Base-by-base conservation (phyloP, 176 grass and related monocot genomes). In the Microstegium vimineum region DNA sequence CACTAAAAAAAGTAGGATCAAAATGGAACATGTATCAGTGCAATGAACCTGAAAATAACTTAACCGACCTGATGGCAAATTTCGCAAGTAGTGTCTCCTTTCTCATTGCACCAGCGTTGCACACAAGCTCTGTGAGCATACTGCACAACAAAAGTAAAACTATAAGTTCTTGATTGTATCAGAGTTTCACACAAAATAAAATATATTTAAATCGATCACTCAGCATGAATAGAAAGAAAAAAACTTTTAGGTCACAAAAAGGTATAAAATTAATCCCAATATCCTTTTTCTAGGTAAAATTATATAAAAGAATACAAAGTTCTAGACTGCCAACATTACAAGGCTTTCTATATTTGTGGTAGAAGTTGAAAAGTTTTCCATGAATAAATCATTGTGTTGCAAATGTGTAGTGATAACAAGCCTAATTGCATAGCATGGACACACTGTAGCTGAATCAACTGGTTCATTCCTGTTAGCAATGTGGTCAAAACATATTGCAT, bases 81-180 rank as follows among this genome's bases (percentile, higher is more conserved):
- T 86, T 98, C 95, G 87, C 95, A 98, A 4, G 76, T 98, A 81
- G 83, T 92, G 73, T 98, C 95, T 87, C 95, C 92, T 93, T 98
- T 98, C 90, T 98, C 95, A 54, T 95, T 94, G 79, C 92, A 94
- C 95, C 95, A 98, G 67, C 82, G 95, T 63, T 98, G 95, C 37
- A 98, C 95, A 82, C 95, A 98, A 35, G 88, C 87, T 88, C 95
- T 91, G 79, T 98, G 95, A 60, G 95, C 95, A 94, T 94, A 98
- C 95, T 98, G 90, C 38, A 92, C 6, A 83, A 60, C 66, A 41
- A 73, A 75, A 77, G 9, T 60, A 38, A 66, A 92, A 51, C 0
- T 22, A 23, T 73, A 62, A 81, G 45, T 46, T 68, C 14, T 26
- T 52, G 52, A 78, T 52, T 69, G 56, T 41, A 69, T 40, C 46